phyloP scores from a whole-genome alignment of 2,329 filamentous ascomycete species.

The Capronia coronata region DNA sequence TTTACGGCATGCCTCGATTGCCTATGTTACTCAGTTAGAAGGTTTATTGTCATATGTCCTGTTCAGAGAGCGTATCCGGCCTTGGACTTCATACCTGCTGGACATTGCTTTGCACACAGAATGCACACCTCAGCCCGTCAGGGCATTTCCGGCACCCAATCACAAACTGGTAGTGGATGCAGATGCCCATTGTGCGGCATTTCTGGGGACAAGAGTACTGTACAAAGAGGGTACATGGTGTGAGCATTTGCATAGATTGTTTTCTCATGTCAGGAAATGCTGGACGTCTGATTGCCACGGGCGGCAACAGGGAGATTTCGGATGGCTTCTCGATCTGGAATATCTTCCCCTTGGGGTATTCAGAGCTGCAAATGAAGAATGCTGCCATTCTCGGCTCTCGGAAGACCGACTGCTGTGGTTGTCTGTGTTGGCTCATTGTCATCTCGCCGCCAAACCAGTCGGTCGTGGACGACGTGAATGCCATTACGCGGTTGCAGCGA shows the following conservation, averaged over 20 bases:
- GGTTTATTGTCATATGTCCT: background rate
- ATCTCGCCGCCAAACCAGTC: background rate
- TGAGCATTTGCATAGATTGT: constrained; percentile 10
- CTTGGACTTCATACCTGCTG: constrained; percentile 10
- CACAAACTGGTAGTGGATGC: constrained; percentile 25
- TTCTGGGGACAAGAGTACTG: constrained; percentile 18
- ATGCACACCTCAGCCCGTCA: constrained; percentile 22
- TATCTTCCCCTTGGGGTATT: constrained; percentile 6
- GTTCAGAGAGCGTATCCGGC: too few species aligned
- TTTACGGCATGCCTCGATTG: constrained; percentile 14
- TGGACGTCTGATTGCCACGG: constrained; percentile 9
- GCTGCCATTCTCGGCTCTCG: background rate
- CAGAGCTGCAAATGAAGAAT: constrained; percentile 14
- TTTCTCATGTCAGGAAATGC: constrained; percentile 6
- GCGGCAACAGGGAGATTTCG: constrained; percentile 7
- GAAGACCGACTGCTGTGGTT: background rate
- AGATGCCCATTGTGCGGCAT: constrained; percentile 26
- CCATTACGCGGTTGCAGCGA: background rate
- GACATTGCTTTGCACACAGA: constrained; percentile 7
- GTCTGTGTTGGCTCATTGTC: background rate
- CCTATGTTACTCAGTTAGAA: constrained; percentile 2
- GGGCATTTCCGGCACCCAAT: constrained; percentile 16
- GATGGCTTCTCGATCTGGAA: constrained; percentile 7
- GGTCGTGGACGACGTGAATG: background rate
- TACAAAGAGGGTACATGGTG: constrained; percentile 20